phyloP scores from a whole-genome alignment of 768 basidiomycete genomes.

The Strobilomyces dryophilus region DNA sequence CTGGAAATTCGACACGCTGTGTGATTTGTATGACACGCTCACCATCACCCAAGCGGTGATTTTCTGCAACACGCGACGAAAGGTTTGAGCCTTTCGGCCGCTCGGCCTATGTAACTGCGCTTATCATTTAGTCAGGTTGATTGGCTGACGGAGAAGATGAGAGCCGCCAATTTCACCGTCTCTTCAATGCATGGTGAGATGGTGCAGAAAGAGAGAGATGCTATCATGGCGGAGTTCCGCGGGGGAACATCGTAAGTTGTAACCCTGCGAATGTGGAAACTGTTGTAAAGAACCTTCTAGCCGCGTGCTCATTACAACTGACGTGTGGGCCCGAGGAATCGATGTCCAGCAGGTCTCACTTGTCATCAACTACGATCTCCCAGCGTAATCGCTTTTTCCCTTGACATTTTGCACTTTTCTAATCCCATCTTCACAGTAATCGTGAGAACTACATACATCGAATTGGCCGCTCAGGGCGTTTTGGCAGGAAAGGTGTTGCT shows the following conservation, averaged over 20 bases:
- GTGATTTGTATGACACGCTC: slow-evolving; percentile 95
- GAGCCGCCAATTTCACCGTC: slow-evolving; percentile 97
- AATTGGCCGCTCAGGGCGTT: slow-evolving; percentile 98
- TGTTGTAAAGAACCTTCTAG: slow-evolving; percentile 35
- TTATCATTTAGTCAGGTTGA: slow-evolving; percentile 60
- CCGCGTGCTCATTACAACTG: slow-evolving; percentile 92
- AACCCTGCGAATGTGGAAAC: neutral
- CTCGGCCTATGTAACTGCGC: neutral
- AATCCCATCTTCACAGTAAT: slow-evolving; percentile 47
- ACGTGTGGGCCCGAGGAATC: slow-evolving; percentile 97
- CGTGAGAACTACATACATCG: slow-evolving; percentile 99
- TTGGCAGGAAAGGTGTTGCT: slow-evolving; percentile 98
- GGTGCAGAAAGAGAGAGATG: slow-evolving; percentile 92
- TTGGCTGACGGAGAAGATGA: slow-evolving; percentile 99
- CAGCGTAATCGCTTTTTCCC: slow-evolving; percentile 57
- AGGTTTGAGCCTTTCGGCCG: slow-evolving; percentile 47
- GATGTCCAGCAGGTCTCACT: slow-evolving; percentile 98
- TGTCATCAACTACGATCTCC: slow-evolving; percentile 96
- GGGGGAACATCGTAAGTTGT: slow-evolving; percentile 78
- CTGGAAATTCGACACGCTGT: slow-evolving; percentile 98
- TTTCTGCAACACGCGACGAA: slow-evolving; percentile 97
- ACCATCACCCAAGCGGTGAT: slow-evolving; percentile 99
- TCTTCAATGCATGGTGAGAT: slow-evolving; percentile 96
- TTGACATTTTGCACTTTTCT: slow-evolving; percentile 8
- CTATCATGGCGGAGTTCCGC: slow-evolving; percentile 96